phyloP scores from a whole-genome alignment of 176 grass and related monocot genomes.

The Phoenix dactylifera region DNA sequence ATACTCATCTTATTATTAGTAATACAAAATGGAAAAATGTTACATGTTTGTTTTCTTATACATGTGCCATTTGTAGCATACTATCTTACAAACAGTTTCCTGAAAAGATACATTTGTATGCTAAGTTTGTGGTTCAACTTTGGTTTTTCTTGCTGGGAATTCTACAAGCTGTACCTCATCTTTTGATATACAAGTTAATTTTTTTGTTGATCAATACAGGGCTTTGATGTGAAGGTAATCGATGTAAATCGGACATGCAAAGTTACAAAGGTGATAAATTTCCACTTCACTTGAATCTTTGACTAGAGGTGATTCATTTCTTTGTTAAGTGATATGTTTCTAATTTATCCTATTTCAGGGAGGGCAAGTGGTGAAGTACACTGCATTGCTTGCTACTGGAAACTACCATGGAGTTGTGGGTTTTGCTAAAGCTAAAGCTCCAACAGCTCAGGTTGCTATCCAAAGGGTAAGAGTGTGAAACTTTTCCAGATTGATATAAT shows the following conservation, averaged over 20 bases:
- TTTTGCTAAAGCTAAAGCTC: slow-evolving; percentile 82
- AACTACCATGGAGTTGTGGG: slow-evolving; percentile 95
- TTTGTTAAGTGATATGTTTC: slow-evolving; percentile 11
- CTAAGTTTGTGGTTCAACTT: neutral
- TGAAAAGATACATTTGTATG: neutral
- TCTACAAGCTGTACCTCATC: neutral
- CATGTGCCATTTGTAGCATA: too few relatives aligned
- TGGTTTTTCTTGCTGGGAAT: neutral
- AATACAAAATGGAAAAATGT: too few relatives aligned
- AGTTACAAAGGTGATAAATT: slow-evolving; percentile 76
- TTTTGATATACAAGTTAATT: neutral
- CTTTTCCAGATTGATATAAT: neutral
- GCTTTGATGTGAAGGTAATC: slow-evolving; percentile 95
- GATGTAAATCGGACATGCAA: slow-evolving; percentile 90
- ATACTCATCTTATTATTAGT: too few relatives aligned
- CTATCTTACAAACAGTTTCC: too few relatives aligned
- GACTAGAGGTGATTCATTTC: neutral
- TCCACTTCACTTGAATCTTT: neutral
- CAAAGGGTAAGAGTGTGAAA: slow-evolving; percentile 48
- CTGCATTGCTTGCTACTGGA: slow-evolving; percentile 75
- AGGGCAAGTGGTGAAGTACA: slow-evolving; percentile 80
- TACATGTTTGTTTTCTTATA: too few relatives aligned
- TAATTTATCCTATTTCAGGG: slow-evolving; percentile 38
- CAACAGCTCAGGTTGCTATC: slow-evolving; percentile 82
- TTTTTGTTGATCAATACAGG: slow-evolving; percentile 20